phyloP scores from a whole-genome alignment of 2,329 filamentous ascomycete species.

The Elsinoe perseae region DNA sequence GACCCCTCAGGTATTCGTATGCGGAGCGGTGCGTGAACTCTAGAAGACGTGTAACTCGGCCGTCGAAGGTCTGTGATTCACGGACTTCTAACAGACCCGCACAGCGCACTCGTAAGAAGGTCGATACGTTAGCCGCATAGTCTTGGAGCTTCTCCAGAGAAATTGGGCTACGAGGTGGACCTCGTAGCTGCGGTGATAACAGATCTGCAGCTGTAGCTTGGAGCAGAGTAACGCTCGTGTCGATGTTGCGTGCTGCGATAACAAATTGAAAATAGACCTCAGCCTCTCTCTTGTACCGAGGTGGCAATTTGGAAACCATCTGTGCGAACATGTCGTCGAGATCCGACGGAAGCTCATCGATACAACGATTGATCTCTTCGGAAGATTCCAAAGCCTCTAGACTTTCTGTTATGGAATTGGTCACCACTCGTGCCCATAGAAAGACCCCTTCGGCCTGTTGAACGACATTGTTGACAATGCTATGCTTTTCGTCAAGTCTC shows the following conservation, averaged over 20 bases:
- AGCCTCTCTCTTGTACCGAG: neutral
- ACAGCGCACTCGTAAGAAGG: neutral
- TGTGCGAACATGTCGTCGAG: neutral
- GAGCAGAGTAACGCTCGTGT: neutral
- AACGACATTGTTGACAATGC: neutral
- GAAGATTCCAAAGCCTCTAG: neutral
- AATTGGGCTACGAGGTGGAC: neutral
- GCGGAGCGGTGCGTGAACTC: neutral
- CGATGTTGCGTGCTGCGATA: neutral
- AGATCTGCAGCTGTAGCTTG: neutral
- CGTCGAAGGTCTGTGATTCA: no score
- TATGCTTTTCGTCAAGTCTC: neutral
- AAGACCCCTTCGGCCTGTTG: neutral
- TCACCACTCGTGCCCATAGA: neutral
- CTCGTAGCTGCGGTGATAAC: neutral
- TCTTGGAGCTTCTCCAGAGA: neutral
- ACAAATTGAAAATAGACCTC: neutral
- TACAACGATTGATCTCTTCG: neutral
- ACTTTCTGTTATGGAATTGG: neutral
- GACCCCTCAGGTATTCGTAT: neutral
- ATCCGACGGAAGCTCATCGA: neutral
- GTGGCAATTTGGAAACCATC: neutral
- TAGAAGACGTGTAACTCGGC: neutral
- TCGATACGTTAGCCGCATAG: neutral
- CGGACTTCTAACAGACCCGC: neutral